Evolutionary conservation across 2,329 filamentous ascomycete genomes (phyloP).

Genomic region (Colletotrichum nymphaeae): DNA sequence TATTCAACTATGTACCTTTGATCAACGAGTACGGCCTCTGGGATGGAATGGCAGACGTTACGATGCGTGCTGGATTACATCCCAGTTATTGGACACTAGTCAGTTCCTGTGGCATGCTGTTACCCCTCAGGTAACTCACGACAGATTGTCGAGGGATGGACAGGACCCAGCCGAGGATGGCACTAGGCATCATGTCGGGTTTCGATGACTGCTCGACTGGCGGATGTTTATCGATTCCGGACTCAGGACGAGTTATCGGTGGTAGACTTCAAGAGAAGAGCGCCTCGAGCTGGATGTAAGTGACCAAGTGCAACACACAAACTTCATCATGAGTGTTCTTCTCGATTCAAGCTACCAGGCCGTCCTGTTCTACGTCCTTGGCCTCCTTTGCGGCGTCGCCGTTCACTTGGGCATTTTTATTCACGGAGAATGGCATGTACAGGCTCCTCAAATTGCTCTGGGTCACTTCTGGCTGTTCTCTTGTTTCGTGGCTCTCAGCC

Average conservation of each 20-base stretch:
- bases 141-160: neutral
- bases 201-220: neutral
- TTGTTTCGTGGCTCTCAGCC: constrained; percentile 21
- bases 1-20: constrained; percentile 8
- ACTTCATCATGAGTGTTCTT: constrained; percentile 22
- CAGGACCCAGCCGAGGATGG: constrained; percentile 3
- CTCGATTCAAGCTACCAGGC: neutral
- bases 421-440: constrained; percentile 41
- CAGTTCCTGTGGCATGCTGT: neutral
- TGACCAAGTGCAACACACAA: constrained; percentile 1
- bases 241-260: neutral
- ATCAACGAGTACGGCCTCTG: constrained; percentile 14
- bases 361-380: constrained; percentile 12
- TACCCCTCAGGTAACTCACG: constrained; percentile 9
- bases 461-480: constrained; percentile 29
- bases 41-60: neutral
- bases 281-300: neutral
- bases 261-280: constrained; percentile 7
- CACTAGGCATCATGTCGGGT: neutral
- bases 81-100: constrained; percentile 23
- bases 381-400: constrained; percentile 27
- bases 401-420: constrained; percentile 39
- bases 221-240: neutral
- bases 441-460: constrained; percentile 37
- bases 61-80: constrained; percentile 16